These are phyloP conservation scores for Podospora tetraspora DNA, from an alignment of 495 filamentous ascomycete genomes.

Conservation along the genomic window DNA sequence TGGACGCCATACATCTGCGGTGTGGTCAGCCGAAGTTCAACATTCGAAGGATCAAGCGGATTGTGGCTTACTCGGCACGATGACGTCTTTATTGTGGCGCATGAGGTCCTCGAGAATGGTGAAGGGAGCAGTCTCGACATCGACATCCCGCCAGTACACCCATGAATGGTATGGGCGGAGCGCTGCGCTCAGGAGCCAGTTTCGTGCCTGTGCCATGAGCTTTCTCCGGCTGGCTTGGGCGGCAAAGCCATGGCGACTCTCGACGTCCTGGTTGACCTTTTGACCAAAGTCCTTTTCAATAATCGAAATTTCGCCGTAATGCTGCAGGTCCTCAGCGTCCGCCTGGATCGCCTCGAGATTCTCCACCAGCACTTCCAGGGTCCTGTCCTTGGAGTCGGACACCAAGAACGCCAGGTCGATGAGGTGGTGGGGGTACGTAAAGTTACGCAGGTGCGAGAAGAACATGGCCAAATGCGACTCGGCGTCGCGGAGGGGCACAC, in stretches of 20 bases:
- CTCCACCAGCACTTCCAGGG: slow-evolving; percentile 66
- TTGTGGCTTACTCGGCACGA: slow-evolving; percentile 85
- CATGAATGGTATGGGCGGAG: slow-evolving; percentile 93
- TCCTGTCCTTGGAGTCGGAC: slow-evolving; percentile 93
- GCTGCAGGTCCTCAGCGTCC: slow-evolving; percentile 65
- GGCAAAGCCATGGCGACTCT: slow-evolving; percentile 95
- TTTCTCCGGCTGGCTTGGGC: slow-evolving; percentile 92
- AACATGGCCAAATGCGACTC: slow-evolving; percentile 95
- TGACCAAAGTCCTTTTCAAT: slow-evolving; percentile 99
- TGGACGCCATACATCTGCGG: slow-evolving; percentile 91
- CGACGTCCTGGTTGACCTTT: slow-evolving; percentile 95
- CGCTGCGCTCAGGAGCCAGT: slow-evolving; percentile 94
- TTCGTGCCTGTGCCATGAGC: slow-evolving; percentile 95
- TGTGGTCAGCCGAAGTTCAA: slow-evolving; percentile 9
- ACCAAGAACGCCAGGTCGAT: slow-evolving; percentile 97
- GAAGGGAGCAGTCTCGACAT: slow-evolving; percentile 93
- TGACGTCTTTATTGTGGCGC: slow-evolving; percentile 98
- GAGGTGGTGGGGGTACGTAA: slow-evolving; percentile 95
- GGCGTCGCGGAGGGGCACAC: slow-evolving; percentile 90
- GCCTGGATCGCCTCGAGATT: slow-evolving; percentile 77
- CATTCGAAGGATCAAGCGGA: background rate
- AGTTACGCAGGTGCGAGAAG: slow-evolving; percentile 90
- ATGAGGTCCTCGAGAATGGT: slow-evolving; percentile 98
- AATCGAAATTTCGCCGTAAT: slow-evolving; percentile 95
- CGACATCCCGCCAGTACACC: slow-evolving; percentile 99